These are phyloP conservation scores for Tetrastigma voinierianum DNA, from an alignment of 164 flowering plant species.

Conservation along the genomic window DNA sequence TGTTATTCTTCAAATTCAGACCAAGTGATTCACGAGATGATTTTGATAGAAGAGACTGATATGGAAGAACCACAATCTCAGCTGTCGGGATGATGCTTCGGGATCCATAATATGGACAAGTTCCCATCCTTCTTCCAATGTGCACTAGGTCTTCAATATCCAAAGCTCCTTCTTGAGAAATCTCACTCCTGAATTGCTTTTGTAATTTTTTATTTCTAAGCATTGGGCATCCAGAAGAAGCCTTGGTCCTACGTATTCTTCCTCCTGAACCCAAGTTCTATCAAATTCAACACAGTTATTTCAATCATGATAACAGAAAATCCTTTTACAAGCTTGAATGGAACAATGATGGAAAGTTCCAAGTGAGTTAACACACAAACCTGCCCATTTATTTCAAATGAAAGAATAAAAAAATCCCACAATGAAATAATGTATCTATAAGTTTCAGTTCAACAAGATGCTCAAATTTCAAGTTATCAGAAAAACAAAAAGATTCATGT, in stretches of 20 bases:
- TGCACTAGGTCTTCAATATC: conserved; percentile 95
- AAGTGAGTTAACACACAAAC: too few species aligned
- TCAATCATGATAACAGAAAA: conserved; percentile 9
- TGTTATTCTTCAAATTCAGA: conserved; percentile 66
- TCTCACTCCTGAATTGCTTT: conserved; percentile 52
- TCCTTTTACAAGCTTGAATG: neutral
- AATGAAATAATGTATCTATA: too few species aligned
- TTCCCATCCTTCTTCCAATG: conserved; percentile 66
- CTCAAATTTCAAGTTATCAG: too few species aligned
- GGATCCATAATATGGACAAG: conserved; percentile 97
- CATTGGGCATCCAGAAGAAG: conserved; percentile 90
- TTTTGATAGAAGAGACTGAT: conserved; percentile 93
- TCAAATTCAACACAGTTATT: conserved; percentile 17
- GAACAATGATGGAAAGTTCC: neutral
- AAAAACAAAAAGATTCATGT: too few species aligned
- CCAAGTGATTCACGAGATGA: conserved; percentile 92
- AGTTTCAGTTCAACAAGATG: too few species aligned
- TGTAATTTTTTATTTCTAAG: conserved; percentile 66
- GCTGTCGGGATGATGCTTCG: conserved; percentile 73
- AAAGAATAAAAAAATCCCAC: too few species aligned
- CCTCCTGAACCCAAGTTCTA: conserved; percentile 58
- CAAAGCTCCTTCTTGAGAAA: conserved; percentile 58
- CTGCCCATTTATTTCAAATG: too few species aligned
- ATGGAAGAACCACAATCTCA: conserved; percentile 90
- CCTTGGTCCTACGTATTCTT: conserved; percentile 49